phyloP scores from a whole-genome alignment of 2,329 filamentous ascomycete genomes.

The Fusarium graminum region DNA sequence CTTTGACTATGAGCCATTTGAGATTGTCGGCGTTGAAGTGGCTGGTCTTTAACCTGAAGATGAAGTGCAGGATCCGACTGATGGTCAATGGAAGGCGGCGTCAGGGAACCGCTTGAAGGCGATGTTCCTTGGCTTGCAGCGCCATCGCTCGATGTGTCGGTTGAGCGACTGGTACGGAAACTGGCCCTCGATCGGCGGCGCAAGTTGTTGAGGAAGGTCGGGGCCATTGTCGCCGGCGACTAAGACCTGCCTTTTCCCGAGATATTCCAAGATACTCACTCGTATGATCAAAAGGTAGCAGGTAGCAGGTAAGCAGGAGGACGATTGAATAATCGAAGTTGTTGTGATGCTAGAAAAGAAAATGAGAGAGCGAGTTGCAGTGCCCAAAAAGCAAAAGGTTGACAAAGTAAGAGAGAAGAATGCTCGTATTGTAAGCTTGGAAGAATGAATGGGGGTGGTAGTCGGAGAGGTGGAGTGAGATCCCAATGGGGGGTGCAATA shows the following conservation, averaged over 20 bases:
- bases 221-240: conserved; percentile 62
- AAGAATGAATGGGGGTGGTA: conserved; percentile 34
- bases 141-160: conserved; percentile 72
- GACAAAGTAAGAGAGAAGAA: conserved; percentile 24
- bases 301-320: conserved; percentile 23
- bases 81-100: conserved; percentile 79
- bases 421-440: conserved; percentile 40
- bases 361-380: conserved; percentile 27
- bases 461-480: conserved; percentile 37
- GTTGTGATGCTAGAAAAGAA: conserved; percentile 2
- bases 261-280: conserved; percentile 14
- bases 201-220: conserved; percentile 77
- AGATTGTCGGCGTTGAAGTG: conserved; percentile 36
- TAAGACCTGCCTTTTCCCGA: conserved; percentile 34
- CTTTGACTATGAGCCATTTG: conserved; percentile 38
- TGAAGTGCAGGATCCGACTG: conserved; percentile 74
- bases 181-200: conserved; percentile 82
- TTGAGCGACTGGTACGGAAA: conserved; percentile 74
- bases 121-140: conserved; percentile 69
- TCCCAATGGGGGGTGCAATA: conserved; percentile 36
- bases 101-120: conserved; percentile 76
- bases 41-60: conserved; percentile 67
- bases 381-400: conserved; percentile 26
- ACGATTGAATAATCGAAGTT: conserved; percentile 9
- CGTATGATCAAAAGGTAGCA: conserved; percentile 20